Conservation (phyloP, 441 rosid species). For the Pelargonium citronellum region DNA sequence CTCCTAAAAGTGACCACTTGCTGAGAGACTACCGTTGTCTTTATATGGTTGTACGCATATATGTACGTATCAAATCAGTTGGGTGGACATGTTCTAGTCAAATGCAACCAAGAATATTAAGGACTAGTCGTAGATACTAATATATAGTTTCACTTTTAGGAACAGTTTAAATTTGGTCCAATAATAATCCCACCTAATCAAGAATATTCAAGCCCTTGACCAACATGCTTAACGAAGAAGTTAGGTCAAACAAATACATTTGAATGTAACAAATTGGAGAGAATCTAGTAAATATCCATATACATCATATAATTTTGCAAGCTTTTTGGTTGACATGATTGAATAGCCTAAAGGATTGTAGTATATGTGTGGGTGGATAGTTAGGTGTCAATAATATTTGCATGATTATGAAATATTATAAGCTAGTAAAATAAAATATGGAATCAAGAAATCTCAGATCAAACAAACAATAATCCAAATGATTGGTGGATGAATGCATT, state of each 20-base stretch:
- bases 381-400: constrained; percentile 66
- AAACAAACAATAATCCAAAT: no score
- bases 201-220: no score
- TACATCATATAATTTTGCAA: constrained; percentile 21
- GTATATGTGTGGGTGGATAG: constrained; percentile 63
- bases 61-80: no score
- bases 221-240: no score
- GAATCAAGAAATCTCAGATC: no score
- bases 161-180: not conserved
- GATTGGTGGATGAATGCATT: constrained; percentile 39
- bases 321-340: constrained; percentile 59
- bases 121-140: no score
- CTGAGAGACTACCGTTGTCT: no score
- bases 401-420: constrained; percentile 33
- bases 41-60: not conserved
- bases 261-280: no score
- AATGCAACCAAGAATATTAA: not conserved
- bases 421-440: not conserved
- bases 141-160: not conserved
- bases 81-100: not conserved
- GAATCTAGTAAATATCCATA: no score
- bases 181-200: not conserved
- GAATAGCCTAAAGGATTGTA: constrained; percentile 45
- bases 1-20: not conserved
- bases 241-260: no score